Percentiles rank a stretch among this genome's conserved stretches.
phyloP scores from a whole-genome alignment of 371 early-diverging fungal species.

The Dichotomocladium elegans region DNA sequence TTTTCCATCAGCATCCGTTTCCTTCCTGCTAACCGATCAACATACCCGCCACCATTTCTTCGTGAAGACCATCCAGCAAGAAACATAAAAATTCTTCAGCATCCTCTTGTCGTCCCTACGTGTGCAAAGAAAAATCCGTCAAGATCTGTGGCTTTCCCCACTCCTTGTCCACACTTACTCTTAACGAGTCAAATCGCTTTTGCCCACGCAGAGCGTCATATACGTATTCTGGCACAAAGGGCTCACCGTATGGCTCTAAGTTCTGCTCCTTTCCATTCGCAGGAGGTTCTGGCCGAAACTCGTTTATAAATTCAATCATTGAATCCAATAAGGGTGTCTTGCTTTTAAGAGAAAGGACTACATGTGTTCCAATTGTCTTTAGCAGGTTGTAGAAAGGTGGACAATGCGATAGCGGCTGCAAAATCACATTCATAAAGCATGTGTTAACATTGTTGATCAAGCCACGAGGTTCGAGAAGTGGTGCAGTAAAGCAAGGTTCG shows the following conservation, averaged over 20 bases:
- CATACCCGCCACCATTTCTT: slow-evolving; percentile 73
- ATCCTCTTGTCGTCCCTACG: slow-evolving; percentile 91
- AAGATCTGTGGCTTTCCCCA: not conserved
- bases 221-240: slow-evolving; percentile 91
- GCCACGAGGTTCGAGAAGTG: slow-evolving; percentile 81
- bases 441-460: slow-evolving; percentile 94
- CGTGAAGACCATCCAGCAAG: slow-evolving; percentile 90
- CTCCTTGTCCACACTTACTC: slow-evolving; percentile 21
- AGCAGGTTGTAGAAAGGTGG: slow-evolving; percentile 87
- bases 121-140: not conserved
- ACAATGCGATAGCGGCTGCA: slow-evolving; percentile 86
- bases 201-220: slow-evolving; percentile 82
- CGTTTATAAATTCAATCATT: slow-evolving; percentile 76
- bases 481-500: slow-evolving; percentile 44
- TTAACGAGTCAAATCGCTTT: slow-evolving; percentile 77
- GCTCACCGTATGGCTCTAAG: slow-evolving; percentile 57
- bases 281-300: slow-evolving; percentile 53
- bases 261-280: slow-evolving; percentile 13
- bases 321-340: slow-evolving; percentile 82
- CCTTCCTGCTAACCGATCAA: not conserved
- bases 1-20: not conserved
- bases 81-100: slow-evolving; percentile 95
- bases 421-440: slow-evolving; percentile 95
- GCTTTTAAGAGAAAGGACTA: slow-evolving; percentile 67
- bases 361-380: slow-evolving; percentile 58